Percentiles rank a stretch among this genome's conserved stretches.
phyloP scores from a whole-genome alignment of 257 asterid genomes.

The Plantago elongata region DNA sequence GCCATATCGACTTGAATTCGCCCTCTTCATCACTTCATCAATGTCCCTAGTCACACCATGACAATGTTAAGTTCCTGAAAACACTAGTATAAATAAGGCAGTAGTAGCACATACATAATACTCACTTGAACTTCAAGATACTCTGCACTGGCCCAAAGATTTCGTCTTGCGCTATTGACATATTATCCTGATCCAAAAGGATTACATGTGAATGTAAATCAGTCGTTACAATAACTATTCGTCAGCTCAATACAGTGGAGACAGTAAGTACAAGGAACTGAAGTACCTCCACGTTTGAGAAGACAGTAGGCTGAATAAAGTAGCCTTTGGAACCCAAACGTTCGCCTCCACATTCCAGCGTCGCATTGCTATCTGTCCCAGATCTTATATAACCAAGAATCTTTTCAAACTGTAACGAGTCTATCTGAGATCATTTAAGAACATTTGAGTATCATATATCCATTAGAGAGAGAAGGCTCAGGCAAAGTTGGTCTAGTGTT shows the following conservation, averaged over 20 bases:
- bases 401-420: constrained; percentile 60
- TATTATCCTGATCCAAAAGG: constrained; percentile 43
- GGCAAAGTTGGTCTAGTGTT: not conserved
- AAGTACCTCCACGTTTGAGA: constrained; percentile 69
- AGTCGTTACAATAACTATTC: not conserved
- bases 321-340: constrained; percentile 61
- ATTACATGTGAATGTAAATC: not conserved
- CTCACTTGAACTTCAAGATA: constrained; percentile 75
- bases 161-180: constrained; percentile 72
- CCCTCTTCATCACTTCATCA: constrained; percentile 63
- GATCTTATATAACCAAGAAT: constrained; percentile 60
- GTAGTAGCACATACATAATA: not conserved
- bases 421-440: constrained; percentile 38
- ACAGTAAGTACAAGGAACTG: not conserved
- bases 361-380: constrained; percentile 54
- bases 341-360: constrained; percentile 71
- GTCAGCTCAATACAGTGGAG: not conserved
- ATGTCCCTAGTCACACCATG: constrained; percentile 34
- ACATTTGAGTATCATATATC: not conserved
- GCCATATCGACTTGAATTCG: constrained; percentile 59
- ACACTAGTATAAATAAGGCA: not conserved
- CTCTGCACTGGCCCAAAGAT: constrained; percentile 80
- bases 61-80: not conserved
- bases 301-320: constrained; percentile 73
- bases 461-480: not conserved